phyloP scores from a whole-genome alignment of 306 rosid genomes.

The Lotus japonicus region DNA sequence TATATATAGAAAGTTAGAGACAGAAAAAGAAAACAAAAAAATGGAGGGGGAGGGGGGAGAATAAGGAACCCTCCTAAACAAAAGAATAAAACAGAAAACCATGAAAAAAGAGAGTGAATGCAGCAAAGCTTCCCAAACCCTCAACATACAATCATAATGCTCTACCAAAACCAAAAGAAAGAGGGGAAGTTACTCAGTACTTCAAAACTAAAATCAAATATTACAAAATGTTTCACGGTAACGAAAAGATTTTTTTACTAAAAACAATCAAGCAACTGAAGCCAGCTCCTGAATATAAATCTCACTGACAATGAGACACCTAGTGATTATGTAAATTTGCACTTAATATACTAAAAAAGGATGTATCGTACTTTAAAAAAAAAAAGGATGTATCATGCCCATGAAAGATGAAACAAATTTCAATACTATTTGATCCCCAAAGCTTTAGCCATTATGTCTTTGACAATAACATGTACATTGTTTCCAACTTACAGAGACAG shows the following conservation, averaged over 20 bases:
- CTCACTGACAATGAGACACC: neutral
- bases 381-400: neutral
- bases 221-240: neutral
- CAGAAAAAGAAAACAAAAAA: too few relatives aligned
- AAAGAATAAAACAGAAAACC: neutral
- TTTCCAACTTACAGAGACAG: slow-evolving; percentile 35
- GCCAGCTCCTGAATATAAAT: neutral
- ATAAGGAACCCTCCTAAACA: neutral
- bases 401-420: neutral
- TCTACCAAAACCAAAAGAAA: neutral
- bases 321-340: neutral
- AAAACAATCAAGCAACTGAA: neutral
- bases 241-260: neutral
- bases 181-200: neutral
- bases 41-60: neutral
- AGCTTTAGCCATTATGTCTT: neutral
- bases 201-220: neutral
- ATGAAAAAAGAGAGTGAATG: neutral
- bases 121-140: neutral
- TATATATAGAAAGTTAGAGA: neutral
- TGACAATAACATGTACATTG: neutral
- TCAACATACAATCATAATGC: neutral
- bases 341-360: neutral
- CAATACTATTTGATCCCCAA: neutral
- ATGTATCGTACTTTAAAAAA: too few relatives aligned